phyloP scores from a whole-genome alignment of 129 eudicot species.

The Centrapalus pauciflorus region DNA sequence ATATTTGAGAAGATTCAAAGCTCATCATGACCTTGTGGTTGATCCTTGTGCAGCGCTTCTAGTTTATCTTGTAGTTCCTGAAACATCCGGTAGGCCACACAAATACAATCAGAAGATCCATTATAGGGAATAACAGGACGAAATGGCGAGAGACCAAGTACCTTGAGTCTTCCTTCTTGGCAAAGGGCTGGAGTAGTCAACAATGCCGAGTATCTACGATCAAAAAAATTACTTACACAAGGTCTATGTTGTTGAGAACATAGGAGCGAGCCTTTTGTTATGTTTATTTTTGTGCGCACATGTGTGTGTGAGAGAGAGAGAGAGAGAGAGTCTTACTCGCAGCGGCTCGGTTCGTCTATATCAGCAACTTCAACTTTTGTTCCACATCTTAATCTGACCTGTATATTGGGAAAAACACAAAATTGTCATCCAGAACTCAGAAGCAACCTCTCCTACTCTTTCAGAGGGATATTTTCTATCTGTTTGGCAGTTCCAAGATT shows the following conservation, averaged over 20 bases:
- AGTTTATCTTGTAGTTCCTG: slow-evolving; percentile 88
- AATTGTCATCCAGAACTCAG: not conserved
- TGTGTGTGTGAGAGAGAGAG: slow-evolving; percentile 16
- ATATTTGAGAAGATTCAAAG: slow-evolving; percentile 36
- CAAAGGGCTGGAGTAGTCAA: slow-evolving; percentile 82
- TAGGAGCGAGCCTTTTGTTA: not conserved
- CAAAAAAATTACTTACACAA: not conserved
- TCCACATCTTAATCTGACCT: slow-evolving; percentile 96
- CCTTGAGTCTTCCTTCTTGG: slow-evolving; percentile 79
- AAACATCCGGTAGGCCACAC: not conserved
- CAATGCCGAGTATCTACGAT: slow-evolving; percentile 70
- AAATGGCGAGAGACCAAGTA: slow-evolving; percentile 3
- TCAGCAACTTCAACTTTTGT: slow-evolving; percentile 80
- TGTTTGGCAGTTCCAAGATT: not conserved
- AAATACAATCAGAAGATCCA: slow-evolving; percentile 6
- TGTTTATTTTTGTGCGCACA: not conserved
- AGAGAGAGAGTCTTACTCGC: slow-evolving; percentile 66
- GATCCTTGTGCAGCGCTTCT: slow-evolving; percentile 57
- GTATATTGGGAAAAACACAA: slow-evolving; percentile 2
- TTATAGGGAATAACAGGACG: not conserved
- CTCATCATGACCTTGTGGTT: slow-evolving; percentile 71
- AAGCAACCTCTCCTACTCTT: slow-evolving; percentile 8
- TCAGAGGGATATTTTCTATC: not conserved
- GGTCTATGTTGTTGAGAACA: not conserved
- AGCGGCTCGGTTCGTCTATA: slow-evolving; percentile 97